phyloP scores from a whole-genome alignment of 495 filamentous ascomycete species.

The Podospora bellae-mahoneyi region DNA sequence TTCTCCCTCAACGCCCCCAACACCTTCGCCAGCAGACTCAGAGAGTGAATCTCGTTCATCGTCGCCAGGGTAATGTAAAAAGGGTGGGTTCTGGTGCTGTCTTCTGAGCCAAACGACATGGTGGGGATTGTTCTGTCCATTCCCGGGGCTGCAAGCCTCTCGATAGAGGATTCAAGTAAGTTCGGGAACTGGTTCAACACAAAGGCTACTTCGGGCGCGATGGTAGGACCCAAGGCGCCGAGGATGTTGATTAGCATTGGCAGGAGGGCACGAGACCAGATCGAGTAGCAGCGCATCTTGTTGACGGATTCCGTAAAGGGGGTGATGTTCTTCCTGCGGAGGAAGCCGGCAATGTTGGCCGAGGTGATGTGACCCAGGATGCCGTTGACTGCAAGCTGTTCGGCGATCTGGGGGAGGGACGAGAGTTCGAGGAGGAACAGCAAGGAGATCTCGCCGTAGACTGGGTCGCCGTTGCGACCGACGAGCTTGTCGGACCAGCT shows the following conservation, averaged over 20 bases:
- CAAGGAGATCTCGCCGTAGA: constrained; percentile 87
- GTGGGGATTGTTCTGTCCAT: constrained; percentile 38
- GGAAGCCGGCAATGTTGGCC: constrained; percentile 68
- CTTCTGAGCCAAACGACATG: constrained; percentile 13
- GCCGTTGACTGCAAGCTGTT: constrained; percentile 82
- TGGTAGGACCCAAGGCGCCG: constrained; percentile 68
- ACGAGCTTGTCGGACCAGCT: constrained; percentile 86
- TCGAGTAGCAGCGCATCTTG: constrained; percentile 62
- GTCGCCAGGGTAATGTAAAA: constrained; percentile 64
- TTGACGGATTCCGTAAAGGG: constrained; percentile 59
- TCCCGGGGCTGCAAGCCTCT: constrained; percentile 56
- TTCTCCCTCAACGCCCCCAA: constrained; percentile 58
- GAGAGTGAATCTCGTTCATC: constrained; percentile 69
- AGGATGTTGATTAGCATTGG: constrained; percentile 90
- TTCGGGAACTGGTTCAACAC: constrained; percentile 83
- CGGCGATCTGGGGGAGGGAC: constrained; percentile 73
- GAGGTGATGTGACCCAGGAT: constrained; percentile 71
- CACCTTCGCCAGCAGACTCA: constrained; percentile 68
- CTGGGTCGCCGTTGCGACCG: constrained; percentile 68
- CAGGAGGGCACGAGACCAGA: constrained; percentile 85
- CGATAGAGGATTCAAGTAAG: constrained; percentile 61
- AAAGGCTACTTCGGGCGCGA: constrained; percentile 76
- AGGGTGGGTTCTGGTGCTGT: constrained; percentile 20
- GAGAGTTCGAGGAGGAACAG: constrained; percentile 87
- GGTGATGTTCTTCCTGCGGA: constrained; percentile 65